Conservation (phyloP, 345 rosid species). For the Theobroma cacao region DNA sequence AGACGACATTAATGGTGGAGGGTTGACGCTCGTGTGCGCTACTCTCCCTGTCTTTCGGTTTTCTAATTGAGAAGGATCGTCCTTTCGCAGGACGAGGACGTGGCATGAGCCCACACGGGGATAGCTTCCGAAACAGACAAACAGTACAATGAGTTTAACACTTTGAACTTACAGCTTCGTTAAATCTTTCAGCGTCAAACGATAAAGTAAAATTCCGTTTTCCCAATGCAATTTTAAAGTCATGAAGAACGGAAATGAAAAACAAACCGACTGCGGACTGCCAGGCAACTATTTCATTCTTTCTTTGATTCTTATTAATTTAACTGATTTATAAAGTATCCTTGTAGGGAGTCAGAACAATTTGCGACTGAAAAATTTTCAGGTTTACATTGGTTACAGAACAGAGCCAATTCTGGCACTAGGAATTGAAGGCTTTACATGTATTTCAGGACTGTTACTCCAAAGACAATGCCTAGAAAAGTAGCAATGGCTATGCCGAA, state of each 20-base stretch:
- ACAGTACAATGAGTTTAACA: no score
- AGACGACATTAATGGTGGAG: conserved; percentile 8
- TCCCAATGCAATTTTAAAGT: no score
- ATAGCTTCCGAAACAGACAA: no score
- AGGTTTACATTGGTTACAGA: background rate
- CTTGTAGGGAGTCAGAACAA: background rate
- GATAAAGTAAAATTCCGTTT: no score
- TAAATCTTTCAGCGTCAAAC: no score
- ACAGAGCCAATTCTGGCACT: background rate
- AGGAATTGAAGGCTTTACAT: conserved; percentile 27
- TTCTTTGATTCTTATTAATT: background rate
- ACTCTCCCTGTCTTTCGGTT: background rate
- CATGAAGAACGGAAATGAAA: no score
- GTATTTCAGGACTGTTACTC: conserved; percentile 46
- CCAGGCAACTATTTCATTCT: background rate
- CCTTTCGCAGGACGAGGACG: background rate
- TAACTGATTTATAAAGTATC: background rate
- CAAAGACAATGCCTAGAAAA: conserved; percentile 71
- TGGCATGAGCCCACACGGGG: background rate
- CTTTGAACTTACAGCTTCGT: no score
- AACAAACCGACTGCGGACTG: no score
- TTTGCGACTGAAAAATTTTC: background rate
- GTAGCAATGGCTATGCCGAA: conserved; percentile 69
- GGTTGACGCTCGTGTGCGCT: background rate
- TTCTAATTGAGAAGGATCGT: background rate